These are phyloP conservation scores for Fusarium sp. DNA, from an alignment of 2,329 filamentous ascomycete species.

Conservation along the genomic window DNA sequence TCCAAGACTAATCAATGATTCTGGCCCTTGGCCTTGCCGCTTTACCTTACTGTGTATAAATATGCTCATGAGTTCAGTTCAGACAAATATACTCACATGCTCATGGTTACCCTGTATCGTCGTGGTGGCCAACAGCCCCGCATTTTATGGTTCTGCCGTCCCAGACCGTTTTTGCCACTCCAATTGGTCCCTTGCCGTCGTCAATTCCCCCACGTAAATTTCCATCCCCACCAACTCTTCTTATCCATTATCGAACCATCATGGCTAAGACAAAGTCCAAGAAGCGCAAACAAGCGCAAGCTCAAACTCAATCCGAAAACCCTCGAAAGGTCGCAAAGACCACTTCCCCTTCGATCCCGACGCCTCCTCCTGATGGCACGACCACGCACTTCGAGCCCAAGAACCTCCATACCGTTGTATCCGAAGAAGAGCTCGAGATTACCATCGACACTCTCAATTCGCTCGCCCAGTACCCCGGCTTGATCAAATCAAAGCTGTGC, in stretches of 20 bases:
- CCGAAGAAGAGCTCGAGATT: conserved; percentile 74
- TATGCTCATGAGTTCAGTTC: too few species aligned
- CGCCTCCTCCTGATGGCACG: conserved; percentile 52
- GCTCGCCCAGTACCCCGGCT: conserved; percentile 66
- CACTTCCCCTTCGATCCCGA: conserved; percentile 38
- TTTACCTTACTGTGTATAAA: too few species aligned
- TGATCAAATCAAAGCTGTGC: conserved; percentile 77
- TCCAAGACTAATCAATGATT: too few species aligned
- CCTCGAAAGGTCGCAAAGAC: conserved; percentile 56
- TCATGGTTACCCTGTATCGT: background rate
- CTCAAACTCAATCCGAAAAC: conserved; percentile 49
- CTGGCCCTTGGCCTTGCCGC: too few species aligned
- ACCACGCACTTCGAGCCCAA: conserved; percentile 56
- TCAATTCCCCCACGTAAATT: conserved; percentile 16
- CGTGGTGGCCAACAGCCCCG: accelerated
- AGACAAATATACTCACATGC: background rate
- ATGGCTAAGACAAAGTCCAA: conserved; percentile 60
- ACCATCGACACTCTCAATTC: conserved; percentile 72
- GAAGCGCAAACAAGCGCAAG: conserved; percentile 57
- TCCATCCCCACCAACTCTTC: conserved; percentile 16
- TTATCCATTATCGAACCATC: conserved; percentile 13
- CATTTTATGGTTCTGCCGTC: conserved; percentile 2
- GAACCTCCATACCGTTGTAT: conserved; percentile 65
- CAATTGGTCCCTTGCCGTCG: background rate
- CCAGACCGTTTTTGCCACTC: conserved; percentile 25